phyloP scores from a whole-genome alignment of 768 basidiomycete species.

The Rhizopogon sp. region DNA sequence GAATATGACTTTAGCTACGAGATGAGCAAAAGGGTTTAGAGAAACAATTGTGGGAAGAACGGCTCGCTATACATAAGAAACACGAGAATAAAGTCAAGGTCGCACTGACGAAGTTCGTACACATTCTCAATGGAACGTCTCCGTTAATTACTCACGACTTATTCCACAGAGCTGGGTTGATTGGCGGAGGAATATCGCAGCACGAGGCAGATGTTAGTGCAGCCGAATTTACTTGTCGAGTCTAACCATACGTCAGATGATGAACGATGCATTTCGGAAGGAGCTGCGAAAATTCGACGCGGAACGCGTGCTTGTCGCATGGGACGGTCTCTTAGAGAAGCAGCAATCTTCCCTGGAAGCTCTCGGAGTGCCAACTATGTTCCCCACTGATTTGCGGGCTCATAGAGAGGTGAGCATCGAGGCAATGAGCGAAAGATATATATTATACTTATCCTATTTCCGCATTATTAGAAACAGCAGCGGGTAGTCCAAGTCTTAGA shows the following conservation, averaged over 20 bases:
- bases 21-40: conserved; percentile 64
- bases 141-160: not conserved
- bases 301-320: conserved; percentile 54
- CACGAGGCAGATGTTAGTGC: conserved; percentile 46
- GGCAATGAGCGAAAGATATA: not conserved
- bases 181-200: conserved; percentile 59
- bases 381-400: conserved; percentile 39
- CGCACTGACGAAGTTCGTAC: conserved; percentile 57
- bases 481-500: conserved; percentile 45
- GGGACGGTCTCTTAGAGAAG: conserved; percentile 62
- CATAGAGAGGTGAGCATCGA: conserved; percentile 48
- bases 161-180: conserved; percentile 54
- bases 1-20: conserved; percentile 46
- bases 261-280: conserved; percentile 57
- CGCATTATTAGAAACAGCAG: conserved; percentile 52
- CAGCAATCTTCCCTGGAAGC: conserved; percentile 39
- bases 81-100: conserved; percentile 71
- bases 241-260: conserved; percentile 7
- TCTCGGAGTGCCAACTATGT: conserved; percentile 70
- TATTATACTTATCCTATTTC: not conserved
- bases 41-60: conserved; percentile 60
- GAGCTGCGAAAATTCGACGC: conserved; percentile 59
- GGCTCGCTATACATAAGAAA: conserved; percentile 53
- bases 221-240: conserved; percentile 2
- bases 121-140: not conserved